These are phyloP conservation scores for Neonectria punicea DNA, from an alignment of 2,329 filamentous ascomycete genomes.

Conservation along the genomic window DNA sequence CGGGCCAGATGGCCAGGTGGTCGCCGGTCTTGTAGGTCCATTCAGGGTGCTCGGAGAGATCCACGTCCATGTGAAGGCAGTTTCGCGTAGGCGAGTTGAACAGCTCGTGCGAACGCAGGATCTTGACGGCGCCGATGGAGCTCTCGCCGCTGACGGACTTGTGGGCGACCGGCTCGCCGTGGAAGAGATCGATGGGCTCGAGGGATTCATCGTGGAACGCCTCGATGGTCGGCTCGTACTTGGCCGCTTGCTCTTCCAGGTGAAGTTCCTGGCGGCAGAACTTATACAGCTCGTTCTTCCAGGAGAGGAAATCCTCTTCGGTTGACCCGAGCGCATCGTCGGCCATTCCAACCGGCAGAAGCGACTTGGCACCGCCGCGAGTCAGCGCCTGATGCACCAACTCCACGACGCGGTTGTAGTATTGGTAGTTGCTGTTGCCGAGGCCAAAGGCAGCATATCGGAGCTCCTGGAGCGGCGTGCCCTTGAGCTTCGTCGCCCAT, in stretches of 20 bases:
- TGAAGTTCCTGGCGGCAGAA: constrained; percentile 30
- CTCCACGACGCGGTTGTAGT: constrained; percentile 47
- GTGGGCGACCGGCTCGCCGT: constrained; percentile 29
- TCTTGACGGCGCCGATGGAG: constrained; percentile 20
- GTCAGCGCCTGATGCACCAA: constrained; percentile 36
- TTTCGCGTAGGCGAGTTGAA: constrained; percentile 37
- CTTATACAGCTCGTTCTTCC: constrained; percentile 44
- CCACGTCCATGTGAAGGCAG: constrained; percentile 51
- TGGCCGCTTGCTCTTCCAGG: constrained; percentile 36
- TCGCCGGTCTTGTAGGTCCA: constrained; percentile 50
- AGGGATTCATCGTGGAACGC: constrained; percentile 23
- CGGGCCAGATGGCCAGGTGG: constrained; percentile 50
- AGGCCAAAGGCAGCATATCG: constrained; percentile 47
- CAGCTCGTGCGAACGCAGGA: constrained; percentile 30
- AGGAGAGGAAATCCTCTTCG: constrained; percentile 47
- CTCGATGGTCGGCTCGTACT: constrained; percentile 34
- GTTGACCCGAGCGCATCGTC: constrained; percentile 44
- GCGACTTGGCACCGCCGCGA: constrained; percentile 36
- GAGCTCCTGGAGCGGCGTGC: constrained; percentile 26
- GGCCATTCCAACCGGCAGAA: constrained; percentile 38
- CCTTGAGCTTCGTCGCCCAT: constrained; percentile 30
- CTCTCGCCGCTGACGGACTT: constrained; percentile 31
- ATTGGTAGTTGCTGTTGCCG: constrained; percentile 49
- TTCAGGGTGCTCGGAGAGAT: constrained; percentile 38
- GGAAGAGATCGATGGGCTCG: constrained; percentile 30